Evolutionary conservation across 225 moss, liverwort and hornwort species (phyloP).

Genomic region (Thuidium tamariscinum): DNA sequence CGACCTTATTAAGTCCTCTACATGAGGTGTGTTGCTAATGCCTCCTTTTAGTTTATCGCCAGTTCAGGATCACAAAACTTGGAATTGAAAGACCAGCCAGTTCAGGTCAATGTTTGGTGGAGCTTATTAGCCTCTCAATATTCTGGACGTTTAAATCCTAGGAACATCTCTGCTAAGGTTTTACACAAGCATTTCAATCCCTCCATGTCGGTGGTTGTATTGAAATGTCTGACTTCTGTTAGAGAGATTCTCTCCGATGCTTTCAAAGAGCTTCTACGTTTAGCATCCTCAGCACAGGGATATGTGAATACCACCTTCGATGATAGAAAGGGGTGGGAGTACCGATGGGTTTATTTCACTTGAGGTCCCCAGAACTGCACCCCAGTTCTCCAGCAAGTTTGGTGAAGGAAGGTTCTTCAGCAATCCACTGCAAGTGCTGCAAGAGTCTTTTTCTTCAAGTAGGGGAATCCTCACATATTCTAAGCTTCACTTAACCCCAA

Average conservation of each 20-base stretch:
- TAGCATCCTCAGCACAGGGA: background rate
- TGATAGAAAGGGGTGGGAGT: background rate
- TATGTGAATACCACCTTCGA: background rate
- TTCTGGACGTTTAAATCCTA: background rate
- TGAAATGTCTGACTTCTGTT: background rate
- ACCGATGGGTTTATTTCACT: background rate
- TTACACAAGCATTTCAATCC: background rate
- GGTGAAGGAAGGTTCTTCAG: too few relatives aligned
- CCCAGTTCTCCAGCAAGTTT: too few relatives aligned
- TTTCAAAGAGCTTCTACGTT: background rate
- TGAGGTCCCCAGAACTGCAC: too few relatives aligned
- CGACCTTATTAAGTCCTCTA: background rate
- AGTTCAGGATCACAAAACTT: background rate
- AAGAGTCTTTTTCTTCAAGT: too few relatives aligned
- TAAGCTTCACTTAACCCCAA: too few relatives aligned
- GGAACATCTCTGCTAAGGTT: background rate
- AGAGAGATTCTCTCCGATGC: too few relatives aligned
- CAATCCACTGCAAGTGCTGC: too few relatives aligned
- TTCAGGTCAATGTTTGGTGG: background rate
- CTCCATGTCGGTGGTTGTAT: background rate
- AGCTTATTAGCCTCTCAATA: background rate
- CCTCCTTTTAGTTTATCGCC: background rate
- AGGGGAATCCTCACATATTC: too few relatives aligned
- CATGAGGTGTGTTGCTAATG: background rate
- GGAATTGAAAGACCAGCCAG: background rate